Base-by-base conservation (phyloP, 1,284 basidiomycete genomes). In the Ceratobasidium sp. region DNA sequence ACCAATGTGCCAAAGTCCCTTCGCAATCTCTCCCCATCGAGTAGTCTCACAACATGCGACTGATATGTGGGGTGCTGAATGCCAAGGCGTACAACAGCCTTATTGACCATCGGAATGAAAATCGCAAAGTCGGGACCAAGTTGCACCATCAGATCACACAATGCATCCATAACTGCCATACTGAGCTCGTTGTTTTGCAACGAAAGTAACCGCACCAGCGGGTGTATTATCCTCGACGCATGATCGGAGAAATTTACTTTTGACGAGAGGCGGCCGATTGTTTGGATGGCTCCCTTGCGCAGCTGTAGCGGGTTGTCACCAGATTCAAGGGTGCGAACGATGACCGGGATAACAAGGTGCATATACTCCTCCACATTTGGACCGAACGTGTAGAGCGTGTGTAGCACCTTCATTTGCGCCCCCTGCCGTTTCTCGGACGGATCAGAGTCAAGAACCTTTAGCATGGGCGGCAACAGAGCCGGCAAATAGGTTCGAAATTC, bases 171-270 rank as follows among this genome's bases (percentile, higher is more conserved):
- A 7, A 95, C 92, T 0, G 92, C 87, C 77, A 84, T 85, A 33
- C 93, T 84, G 53, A 99, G 81, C 71, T 99, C 96, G 66, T 91
- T 91, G 72, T 85, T 89, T 4, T 84, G 81, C n/a, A 82, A 83
- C 47, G 89, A 87, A 62, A 99, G 81, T 2, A 98, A 91, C 52
- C 97, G 86, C 44, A 95, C 90, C 14, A 99, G 83, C 1, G 97
- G 96, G 75, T 98, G 97, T 25, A 99, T 93, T 75, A 99, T 98
- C 53, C 96, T 86, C 19, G 95, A 97, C 7, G 96, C 95, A 75
- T 99, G 95, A 76, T 99, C 97, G n/a, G 93, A 95, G 76, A 99
- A 98, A 79, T 99, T 98, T 74, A 99, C 94, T 72, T 96, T 88
- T 72, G 90, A 85, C 14, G 94, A 95, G 19, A 99, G 80, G 30